Evolutionary conservation across 139 green algal genomes (phyloP).

Genomic region (Penium margaritaceum): DNA sequence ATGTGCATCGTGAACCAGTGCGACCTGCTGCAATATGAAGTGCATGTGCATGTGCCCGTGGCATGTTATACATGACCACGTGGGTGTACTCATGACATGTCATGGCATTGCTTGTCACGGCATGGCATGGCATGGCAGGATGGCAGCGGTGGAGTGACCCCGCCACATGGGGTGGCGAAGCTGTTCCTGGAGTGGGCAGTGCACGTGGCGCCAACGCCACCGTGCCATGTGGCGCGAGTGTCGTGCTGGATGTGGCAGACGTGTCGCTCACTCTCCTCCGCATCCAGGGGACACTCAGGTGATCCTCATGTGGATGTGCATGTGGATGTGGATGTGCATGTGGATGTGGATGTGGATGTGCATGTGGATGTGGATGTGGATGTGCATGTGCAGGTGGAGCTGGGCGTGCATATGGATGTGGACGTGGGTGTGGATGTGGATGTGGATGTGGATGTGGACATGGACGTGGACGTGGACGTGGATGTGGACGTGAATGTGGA

Average conservation of each 20-base stretch:
- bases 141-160: constrained; percentile 22
- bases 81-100: no score
- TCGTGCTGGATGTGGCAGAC: constrained; percentile 21
- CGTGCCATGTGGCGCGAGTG: constrained; percentile 14
- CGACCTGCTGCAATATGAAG: no score
- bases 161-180: constrained; percentile 6
- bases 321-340: no score
- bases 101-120: no score
- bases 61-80: no score
- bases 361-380: no score
- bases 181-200: not conserved
- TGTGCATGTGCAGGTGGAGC: not conserved
- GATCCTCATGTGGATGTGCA: not conserved
- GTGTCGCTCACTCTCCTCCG: constrained; percentile 4
- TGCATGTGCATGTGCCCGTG: no score
- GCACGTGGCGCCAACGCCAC: constrained; percentile 6
- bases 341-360: no score
- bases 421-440: not conserved
- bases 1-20: no score
- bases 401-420: not conserved
- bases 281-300: constrained; percentile 16
- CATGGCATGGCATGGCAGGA: constrained; percentile 24
- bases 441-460: not conserved
- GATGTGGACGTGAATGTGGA: no score
- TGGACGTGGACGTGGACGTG: no score